These are phyloP conservation scores for Pyricularia sp. DNA, from an alignment of 2,329 filamentous ascomycete species.

Conservation along the genomic window DNA sequence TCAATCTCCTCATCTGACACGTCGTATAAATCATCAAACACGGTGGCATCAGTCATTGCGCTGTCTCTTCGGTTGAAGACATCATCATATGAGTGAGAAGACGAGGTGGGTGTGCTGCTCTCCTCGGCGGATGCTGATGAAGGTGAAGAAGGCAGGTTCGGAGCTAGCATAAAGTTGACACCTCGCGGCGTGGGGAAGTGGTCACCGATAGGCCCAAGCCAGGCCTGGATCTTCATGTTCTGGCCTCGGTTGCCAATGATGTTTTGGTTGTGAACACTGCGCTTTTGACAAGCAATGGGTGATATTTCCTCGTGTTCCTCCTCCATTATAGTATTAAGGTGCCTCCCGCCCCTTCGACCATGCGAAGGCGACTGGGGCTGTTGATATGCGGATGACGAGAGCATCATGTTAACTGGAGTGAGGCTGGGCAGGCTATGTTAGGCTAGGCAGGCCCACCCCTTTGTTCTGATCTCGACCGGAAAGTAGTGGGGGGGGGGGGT, in stretches of 20 bases:
- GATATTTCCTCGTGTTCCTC: slow-evolving; percentile 34
- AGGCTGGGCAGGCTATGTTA: slow-evolving; percentile 11
- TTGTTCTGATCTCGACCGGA: slow-evolving; percentile 9
- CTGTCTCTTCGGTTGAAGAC: slow-evolving; percentile 36
- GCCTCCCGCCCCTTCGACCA: slow-evolving; percentile 41
- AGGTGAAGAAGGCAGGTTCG: slow-evolving; percentile 52
- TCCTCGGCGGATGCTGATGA: slow-evolving; percentile 37
- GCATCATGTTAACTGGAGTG: slow-evolving; percentile 12
- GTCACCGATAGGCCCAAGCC: slow-evolving; percentile 50
- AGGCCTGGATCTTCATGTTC: slow-evolving; percentile 44
- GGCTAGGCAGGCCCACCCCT: background rate
- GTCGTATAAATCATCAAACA: slow-evolving; percentile 84
- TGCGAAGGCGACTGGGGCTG: slow-evolving; percentile 40
- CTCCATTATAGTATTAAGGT: slow-evolving; percentile 59
- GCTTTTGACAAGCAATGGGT: slow-evolving; percentile 16
- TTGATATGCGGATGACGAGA: background rate
- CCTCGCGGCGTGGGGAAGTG: slow-evolving; percentile 68
- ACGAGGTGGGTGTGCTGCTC: slow-evolving; percentile 26
- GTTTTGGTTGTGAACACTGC: slow-evolving; percentile 9
- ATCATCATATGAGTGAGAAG: slow-evolving; percentile 49
- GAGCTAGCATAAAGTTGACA: slow-evolving; percentile 53
- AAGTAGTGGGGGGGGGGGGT: slow-evolving; percentile 4
- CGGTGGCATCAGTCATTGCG: slow-evolving; percentile 54
- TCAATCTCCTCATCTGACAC: slow-evolving; percentile 68
- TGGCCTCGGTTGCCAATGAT: slow-evolving; percentile 17